A percentile compares a stretch with the other conserved stretches of the same genome.
These are phyloP conservation scores for Heimioporus sp. DNA, from an alignment of 768 basidiomycete genomes.

Conservation along the genomic window DNA sequence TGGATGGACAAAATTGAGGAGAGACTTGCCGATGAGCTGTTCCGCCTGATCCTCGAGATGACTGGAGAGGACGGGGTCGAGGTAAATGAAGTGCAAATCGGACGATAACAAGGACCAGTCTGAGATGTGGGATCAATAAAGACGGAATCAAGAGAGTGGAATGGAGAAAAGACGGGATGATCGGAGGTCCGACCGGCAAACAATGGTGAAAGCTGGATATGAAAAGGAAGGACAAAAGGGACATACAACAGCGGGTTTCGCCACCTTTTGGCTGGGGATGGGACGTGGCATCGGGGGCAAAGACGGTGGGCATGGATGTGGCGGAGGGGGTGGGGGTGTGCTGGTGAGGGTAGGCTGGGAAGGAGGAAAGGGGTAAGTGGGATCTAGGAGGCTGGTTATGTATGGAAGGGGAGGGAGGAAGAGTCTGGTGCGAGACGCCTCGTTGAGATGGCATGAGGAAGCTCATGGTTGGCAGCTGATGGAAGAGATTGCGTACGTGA, in stretches of 20 bases:
- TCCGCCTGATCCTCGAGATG: conserved; percentile 74
- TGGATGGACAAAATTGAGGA: conserved; percentile 80
- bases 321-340: conserved; percentile 29
- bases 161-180: conserved; percentile 15
- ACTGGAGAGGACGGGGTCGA: conserved; percentile 73
- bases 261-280: conserved; percentile 54
- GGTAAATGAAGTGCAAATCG: conserved; percentile 75
- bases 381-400: conserved; percentile 34
- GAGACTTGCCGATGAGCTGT: conserved; percentile 64
- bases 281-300: conserved; percentile 35
- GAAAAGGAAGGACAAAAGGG: conserved; percentile 4
- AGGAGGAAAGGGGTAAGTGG: conserved; percentile 38
- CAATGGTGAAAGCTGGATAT: conserved; percentile 7
- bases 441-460: conserved; percentile 36
- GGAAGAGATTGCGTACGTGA: conserved; percentile 20
- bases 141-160: conserved; percentile 13
- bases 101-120: conserved; percentile 83
- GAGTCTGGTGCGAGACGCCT: conserved; percentile 28
- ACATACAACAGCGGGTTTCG: conserved; percentile 77
- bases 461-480: conserved; percentile 28
- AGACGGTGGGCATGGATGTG: conserved; percentile 26
- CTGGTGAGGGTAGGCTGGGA: conserved; percentile 34
- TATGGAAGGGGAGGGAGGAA: conserved; percentile 26
- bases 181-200: conserved; percentile 20
- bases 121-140: conserved; percentile 31